A percentile compares a stretch with the other conserved stretches of the same genome.
Evolutionary conservation across 2,329 filamentous ascomycete species (phyloP).

Genomic region (Geosmithia morbida): DNA sequence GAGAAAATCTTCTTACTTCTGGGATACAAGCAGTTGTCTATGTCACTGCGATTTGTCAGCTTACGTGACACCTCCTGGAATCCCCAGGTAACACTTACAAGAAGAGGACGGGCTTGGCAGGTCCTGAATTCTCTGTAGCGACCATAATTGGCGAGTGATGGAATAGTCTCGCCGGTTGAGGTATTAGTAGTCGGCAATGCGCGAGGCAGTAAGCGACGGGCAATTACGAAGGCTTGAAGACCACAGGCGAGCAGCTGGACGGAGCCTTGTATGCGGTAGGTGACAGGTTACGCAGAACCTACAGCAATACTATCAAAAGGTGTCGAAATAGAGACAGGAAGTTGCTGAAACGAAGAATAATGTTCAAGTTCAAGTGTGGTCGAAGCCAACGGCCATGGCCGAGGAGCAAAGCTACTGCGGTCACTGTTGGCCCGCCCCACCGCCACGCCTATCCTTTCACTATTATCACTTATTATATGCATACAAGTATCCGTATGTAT

Average conservation of each 20-base stretch:
- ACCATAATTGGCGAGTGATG: background rate
- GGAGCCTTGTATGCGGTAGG: background rate
- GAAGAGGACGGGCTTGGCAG: constrained; percentile 24
- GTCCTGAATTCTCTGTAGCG: background rate
- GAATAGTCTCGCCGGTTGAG: background rate
- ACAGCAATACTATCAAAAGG: background rate
- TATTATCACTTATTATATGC: too few species aligned
- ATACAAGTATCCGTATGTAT: too few species aligned
- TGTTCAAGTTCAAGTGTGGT: background rate
- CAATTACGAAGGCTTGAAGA: background rate
- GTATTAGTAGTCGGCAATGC: background rate
- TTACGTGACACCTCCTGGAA: background rate
- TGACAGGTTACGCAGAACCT: background rate
- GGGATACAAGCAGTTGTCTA: constrained; percentile 94
- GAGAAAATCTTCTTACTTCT: constrained; percentile 46
- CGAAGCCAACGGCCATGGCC: background rate
- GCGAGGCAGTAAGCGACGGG: background rate
- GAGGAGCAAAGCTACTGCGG: background rate
- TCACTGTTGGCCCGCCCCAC: background rate
- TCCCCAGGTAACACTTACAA: constrained; percentile 16
- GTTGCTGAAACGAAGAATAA: background rate
- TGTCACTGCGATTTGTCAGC: constrained; percentile 49
- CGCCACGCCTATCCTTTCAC: background rate
- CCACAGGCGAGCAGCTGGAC: background rate
- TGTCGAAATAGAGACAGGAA: background rate